Base-by-base conservation (phyloP, 2,329 filamentous ascomycete genomes). In the Colletotrichum brevisporum region DNA sequence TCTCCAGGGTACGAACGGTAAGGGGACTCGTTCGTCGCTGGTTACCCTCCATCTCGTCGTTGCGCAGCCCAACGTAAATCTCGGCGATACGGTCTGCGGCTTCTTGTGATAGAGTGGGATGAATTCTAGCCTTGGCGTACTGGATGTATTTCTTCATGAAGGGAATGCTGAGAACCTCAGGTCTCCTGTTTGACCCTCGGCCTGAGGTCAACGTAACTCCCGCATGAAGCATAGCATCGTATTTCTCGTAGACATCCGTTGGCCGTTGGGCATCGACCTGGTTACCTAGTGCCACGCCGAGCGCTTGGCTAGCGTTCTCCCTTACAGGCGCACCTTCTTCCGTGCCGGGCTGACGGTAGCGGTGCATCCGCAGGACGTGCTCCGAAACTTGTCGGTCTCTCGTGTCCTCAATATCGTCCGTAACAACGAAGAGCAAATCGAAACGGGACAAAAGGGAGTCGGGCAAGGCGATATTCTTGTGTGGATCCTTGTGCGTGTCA, bases 131-230 rank as follows among this genome's bases (percentile, higher is more conserved):
- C 84, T 99, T 99, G 72, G 96, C 94, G 80, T 99, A 99, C 78
- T 99, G 96, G 53, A 99, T 97, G 80, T 98, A 99, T 83, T 99
- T 99, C 84, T 99, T 99, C 85, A 99, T 94, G 82, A 99, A 99
- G 0, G 95, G 93, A 70, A 99, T 98, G 82, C 93, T 97, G 62
- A 99, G 85, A 15, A 99, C 93, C 79, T 98, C 94, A 5, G 93
- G 89, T 72, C 92, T 92, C 79, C 93, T 92, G 74, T 89, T 90
- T 27, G 91, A 83, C 12, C 93, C 93, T 47, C 94, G 89, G 10
- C 92, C 92, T 13, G 91, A 86, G 4, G 91, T 94, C 16, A 94
- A 82, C 6, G 91, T 94, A 54, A 98, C 94, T 70, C 96, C 96
- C 10, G 94, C 93, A 77, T 99, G 96, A 50, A 99, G 88, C 94